Conservation (phyloP, 768 basidiomycete species). For the Phanerochaete sordida region DNA sequence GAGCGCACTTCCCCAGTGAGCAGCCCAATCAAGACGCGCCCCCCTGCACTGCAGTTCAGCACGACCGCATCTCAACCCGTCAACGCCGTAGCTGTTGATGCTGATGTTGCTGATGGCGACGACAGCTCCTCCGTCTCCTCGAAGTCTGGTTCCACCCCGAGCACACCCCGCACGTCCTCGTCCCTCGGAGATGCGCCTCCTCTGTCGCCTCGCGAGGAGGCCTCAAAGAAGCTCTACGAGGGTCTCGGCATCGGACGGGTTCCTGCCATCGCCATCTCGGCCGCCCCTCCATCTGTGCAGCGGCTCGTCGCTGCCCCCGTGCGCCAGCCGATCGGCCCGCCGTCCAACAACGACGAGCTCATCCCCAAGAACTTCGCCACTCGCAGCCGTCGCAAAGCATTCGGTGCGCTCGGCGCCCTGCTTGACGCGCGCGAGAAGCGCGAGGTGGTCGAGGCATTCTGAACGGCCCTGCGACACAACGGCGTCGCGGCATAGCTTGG, state of each 20-base stretch:
- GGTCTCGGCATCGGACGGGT: conserved; percentile 80
- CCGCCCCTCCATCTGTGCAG: conserved; percentile 35
- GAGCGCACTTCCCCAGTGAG: conserved; percentile 50
- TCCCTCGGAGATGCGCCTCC: conserved; percentile 44
- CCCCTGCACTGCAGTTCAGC: conserved; percentile 51
- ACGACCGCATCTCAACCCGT: conserved; percentile 35
- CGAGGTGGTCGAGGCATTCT: conserved; percentile 70
- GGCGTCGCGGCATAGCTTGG: neutral
- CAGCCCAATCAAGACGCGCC: conserved; percentile 40
- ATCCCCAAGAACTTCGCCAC: conserved; percentile 88
- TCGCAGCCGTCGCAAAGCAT: conserved; percentile 80
- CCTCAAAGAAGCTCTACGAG: conserved; percentile 82
- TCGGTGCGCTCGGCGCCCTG: conserved; percentile 74
- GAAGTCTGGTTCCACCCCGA: conserved; percentile 57
- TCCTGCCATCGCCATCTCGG: conserved; percentile 35
- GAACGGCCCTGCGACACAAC: neutral
- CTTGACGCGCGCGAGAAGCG: conserved; percentile 81
- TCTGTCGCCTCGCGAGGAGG: conserved; percentile 85
- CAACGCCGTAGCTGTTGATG: conserved; percentile 40
- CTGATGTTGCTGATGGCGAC: conserved; percentile 49
- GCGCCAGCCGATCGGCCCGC: conserved; percentile 86
- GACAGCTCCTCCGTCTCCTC: conserved; percentile 55
- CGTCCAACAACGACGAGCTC: conserved; percentile 81
- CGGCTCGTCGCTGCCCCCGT: conserved; percentile 60
- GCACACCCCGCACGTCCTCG: conserved; percentile 69